Evolutionary conservation across 129 eudicot species (phyloP).

Genomic region (Erigeron canadensis): DNA sequence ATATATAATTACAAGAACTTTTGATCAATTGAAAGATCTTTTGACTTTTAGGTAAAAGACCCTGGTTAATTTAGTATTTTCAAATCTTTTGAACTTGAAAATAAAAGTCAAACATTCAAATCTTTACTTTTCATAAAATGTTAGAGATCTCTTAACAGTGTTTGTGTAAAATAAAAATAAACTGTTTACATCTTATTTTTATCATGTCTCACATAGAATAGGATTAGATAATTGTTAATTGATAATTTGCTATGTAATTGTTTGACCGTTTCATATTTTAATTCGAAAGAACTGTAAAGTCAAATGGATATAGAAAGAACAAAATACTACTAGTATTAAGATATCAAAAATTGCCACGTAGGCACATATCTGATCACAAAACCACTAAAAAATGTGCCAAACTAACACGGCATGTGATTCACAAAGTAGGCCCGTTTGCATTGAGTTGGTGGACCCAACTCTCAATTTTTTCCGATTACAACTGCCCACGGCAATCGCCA

Average conservation of each 20-base stretch:
- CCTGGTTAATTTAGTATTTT: too few relatives aligned
- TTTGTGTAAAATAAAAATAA: too few relatives aligned
- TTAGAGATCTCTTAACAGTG: too few relatives aligned
- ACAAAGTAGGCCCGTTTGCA: constrained; percentile 20
- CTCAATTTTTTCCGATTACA: neutral
- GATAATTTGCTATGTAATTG: constrained; percentile 1
- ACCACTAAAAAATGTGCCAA: constrained; percentile 13
- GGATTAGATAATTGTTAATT: too few relatives aligned
- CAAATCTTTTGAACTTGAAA: too few relatives aligned
- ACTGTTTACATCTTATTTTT: too few relatives aligned
- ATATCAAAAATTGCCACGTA: constrained; percentile 12
- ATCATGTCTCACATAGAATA: too few relatives aligned
- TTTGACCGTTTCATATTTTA: constrained; percentile 8
- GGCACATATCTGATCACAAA: constrained; percentile 23
- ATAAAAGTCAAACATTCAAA: too few relatives aligned
- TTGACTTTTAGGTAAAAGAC: too few relatives aligned
- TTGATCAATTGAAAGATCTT: too few relatives aligned
- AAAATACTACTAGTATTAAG: neutral
- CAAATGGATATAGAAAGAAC: neutral
- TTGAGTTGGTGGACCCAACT: constrained; percentile 17
- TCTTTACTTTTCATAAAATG: too few relatives aligned
- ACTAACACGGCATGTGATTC: constrained; percentile 17
- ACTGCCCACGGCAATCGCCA: constrained; percentile 12
- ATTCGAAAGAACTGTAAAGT: neutral
- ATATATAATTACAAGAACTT: too few relatives aligned